phyloP scores from a whole-genome alignment of 1,284 basidiomycete species.

The Melampsora medusae region DNA sequence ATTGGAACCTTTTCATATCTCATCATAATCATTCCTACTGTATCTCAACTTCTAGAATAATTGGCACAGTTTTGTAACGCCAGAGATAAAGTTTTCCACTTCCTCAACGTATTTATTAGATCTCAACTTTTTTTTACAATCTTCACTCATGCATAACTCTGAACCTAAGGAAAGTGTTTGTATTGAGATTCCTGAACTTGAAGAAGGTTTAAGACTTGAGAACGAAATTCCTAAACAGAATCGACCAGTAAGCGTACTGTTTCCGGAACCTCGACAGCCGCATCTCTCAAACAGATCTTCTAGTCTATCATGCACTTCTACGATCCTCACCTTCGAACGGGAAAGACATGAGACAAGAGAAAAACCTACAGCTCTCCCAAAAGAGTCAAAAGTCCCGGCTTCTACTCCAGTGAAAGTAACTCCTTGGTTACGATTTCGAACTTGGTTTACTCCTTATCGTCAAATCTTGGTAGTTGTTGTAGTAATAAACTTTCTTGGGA shows the following conservation, averaged over 20 bases:
- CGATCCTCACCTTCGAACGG: background rate
- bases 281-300: background rate
- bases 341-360: background rate
- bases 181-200: background rate
- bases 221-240: background rate
- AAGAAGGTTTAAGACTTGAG: background rate
- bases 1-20: no score
- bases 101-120: background rate
- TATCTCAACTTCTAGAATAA: no score
- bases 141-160: background rate
- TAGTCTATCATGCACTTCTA: background rate
- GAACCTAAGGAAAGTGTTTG: background rate
- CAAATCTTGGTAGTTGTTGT: constrained; percentile 18
- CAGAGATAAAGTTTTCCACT: no score
- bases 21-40: no score
- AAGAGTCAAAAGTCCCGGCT: background rate
- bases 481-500: constrained; percentile 1
- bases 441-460: constrained; percentile 37
- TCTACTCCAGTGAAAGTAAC: background rate
- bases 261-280: background rate
- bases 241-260: background rate
- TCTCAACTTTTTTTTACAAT: background rate
- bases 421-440: constrained; percentile 1
- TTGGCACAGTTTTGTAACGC: no score
- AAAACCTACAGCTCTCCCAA: background rate